These are phyloP conservation scores for Alternaria triticimaculans DNA, from an alignment of 2,329 filamentous ascomycete species.

Conservation along the genomic window DNA sequence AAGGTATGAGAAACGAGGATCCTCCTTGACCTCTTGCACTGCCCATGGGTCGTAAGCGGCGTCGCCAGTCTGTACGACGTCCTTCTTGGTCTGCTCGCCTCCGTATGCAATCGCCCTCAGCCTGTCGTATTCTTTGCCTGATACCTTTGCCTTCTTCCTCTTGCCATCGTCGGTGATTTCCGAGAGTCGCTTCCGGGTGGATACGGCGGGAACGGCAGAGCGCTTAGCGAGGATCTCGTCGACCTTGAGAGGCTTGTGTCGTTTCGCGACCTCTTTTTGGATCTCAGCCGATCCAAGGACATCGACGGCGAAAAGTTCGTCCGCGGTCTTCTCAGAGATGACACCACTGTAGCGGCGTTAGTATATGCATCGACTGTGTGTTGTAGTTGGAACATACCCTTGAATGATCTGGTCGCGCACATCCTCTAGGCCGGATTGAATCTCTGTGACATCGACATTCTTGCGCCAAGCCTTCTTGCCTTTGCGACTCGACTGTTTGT, in stretches of 20 bases:
- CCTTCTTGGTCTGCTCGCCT: slow-evolving; percentile 63
- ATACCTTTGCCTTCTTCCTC: slow-evolving; percentile 82
- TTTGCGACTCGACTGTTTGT: slow-evolving; percentile 89
- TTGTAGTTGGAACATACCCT: slow-evolving; percentile 65
- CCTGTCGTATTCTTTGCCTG: slow-evolving; percentile 80
- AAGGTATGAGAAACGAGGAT: slow-evolving; percentile 69
- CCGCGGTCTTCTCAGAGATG: slow-evolving; percentile 79
- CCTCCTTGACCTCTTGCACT: slow-evolving; percentile 56
- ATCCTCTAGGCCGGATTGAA: slow-evolving; percentile 81
- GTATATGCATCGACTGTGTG: background rate
- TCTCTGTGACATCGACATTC: slow-evolving; percentile 90
- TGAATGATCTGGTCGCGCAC: slow-evolving; percentile 88
- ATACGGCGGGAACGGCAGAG: slow-evolving; percentile 80
- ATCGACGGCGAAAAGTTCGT: slow-evolving; percentile 86
- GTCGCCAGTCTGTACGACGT: slow-evolving; percentile 63
- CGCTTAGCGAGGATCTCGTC: slow-evolving; percentile 90
- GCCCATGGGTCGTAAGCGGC: slow-evolving; percentile 81
- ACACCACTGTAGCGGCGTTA: slow-evolving; percentile 69
- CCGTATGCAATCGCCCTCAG: slow-evolving; percentile 78
- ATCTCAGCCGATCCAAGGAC: slow-evolving; percentile 72
- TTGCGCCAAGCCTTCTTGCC: slow-evolving; percentile 99
- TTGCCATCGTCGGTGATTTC: slow-evolving; percentile 72
- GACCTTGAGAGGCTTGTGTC: slow-evolving; percentile 80
- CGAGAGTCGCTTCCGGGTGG: slow-evolving; percentile 76
- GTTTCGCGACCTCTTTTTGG: slow-evolving; percentile 68